Percentiles rank a stretch among this genome's conserved stretches.
Evolutionary conservation across 2,329 filamentous ascomycete species (phyloP).

Genomic region (Dactylellina parvicollis): DNA sequence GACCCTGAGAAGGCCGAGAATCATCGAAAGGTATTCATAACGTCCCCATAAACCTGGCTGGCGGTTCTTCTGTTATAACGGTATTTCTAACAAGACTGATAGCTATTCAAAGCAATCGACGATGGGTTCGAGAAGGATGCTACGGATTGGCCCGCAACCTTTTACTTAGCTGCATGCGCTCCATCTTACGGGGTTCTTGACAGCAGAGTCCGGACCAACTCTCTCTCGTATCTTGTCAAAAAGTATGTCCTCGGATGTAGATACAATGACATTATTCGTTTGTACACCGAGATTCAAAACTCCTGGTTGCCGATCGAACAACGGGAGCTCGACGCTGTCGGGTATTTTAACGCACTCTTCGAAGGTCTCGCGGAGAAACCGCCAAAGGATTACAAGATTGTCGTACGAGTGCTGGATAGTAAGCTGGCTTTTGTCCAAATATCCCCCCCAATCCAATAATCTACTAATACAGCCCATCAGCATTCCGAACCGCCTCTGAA

Average conservation of each 20-base stretch:
- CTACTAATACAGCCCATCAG: conserved; percentile 3
- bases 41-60: background rate
- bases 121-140: conserved; percentile 18
- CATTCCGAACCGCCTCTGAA: conserved; percentile 20
- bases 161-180: conserved; percentile 34
- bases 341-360: conserved; percentile 36
- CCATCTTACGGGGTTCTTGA: conserved; percentile 11
- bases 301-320: conserved; percentile 45
- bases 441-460: background rate
- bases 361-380: conserved; percentile 10
- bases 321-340: conserved; percentile 37
- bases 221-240: conserved; percentile 40
- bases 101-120: conserved; percentile 45
- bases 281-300: conserved; percentile 45
- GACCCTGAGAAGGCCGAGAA: conserved; percentile 7
- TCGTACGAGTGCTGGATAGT: conserved; percentile 28
- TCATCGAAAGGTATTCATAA: conserved; percentile 18
- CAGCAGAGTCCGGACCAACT: conserved; percentile 18
- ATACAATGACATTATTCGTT: conserved; percentile 20
- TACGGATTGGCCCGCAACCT: conserved; percentile 41
- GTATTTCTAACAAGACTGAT: background rate
- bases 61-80: background rate
- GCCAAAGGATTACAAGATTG: background rate
- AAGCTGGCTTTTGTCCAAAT: background rate
- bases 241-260: conserved; percentile 26